These are phyloP conservation scores for Pholiota microspora DNA, from an alignment of 768 basidiomycete species.

Conservation along the genomic window DNA sequence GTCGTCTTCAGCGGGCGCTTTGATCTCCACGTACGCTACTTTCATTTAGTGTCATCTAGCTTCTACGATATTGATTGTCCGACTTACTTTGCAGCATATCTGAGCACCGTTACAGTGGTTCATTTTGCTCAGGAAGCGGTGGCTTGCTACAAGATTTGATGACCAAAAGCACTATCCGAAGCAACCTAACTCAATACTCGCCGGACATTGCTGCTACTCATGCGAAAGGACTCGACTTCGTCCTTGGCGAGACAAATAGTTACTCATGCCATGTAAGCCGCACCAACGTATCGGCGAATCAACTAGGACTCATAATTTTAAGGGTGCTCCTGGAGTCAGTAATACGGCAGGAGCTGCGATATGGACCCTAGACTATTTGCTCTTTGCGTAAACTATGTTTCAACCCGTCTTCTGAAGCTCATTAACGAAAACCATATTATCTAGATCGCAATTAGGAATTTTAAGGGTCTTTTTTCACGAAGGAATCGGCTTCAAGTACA, in stretches of 20 bases:
- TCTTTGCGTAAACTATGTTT: constrained; percentile 43
- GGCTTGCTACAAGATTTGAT: constrained; percentile 62
- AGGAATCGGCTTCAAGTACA: constrained; percentile 72
- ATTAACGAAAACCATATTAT: background rate
- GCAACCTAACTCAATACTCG: constrained; percentile 50
- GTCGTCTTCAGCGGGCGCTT: constrained; percentile 40
- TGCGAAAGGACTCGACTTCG: constrained; percentile 47
- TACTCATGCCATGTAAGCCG: constrained; percentile 39
- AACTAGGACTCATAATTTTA: background rate
- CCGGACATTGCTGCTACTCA: constrained; percentile 54
- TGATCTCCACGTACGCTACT: constrained; percentile 50
- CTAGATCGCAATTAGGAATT: constrained; percentile 48
- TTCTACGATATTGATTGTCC: background rate
- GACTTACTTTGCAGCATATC: constrained; percentile 39
- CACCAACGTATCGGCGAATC: background rate
- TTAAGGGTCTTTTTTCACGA: constrained; percentile 60
- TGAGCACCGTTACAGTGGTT: constrained; percentile 58
- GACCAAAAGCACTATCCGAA: constrained; percentile 55
- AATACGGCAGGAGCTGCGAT: constrained; percentile 70
- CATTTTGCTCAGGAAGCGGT: constrained; percentile 55
- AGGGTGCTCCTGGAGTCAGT: constrained; percentile 56
- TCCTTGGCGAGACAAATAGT: constrained; percentile 65
- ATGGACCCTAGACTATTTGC: constrained; percentile 65
- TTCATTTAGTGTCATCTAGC: background rate
- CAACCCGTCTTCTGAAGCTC: background rate